Conservation (phyloP, 768 basidiomycete species). For the Phaffia australis region DNA sequence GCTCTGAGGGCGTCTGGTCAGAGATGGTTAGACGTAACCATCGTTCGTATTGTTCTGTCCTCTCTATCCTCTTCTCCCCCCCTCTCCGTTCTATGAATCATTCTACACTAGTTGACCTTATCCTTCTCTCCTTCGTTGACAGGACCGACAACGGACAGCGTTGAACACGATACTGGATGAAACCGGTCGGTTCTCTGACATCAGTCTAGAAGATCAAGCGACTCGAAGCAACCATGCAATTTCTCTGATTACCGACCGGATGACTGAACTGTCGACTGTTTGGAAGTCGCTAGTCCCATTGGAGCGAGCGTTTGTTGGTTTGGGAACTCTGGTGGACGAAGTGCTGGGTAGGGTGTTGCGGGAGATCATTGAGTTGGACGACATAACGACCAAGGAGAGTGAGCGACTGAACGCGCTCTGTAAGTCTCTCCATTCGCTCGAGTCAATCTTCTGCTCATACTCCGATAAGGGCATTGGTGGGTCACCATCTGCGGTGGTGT, state of each 20-base stretch:
- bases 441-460: conserved; percentile 36
- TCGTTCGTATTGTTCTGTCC: conserved; percentile 46
- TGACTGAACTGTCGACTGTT: conserved; percentile 42
- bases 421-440: conserved; percentile 62
- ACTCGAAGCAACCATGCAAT: conserved; percentile 56
- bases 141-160: conserved; percentile 47
- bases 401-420: conserved; percentile 72
- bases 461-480: conserved; percentile 31
- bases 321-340: conserved; percentile 61
- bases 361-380: conserved; percentile 63
- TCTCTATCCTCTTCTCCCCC: too few species aligned
- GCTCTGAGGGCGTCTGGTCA: conserved; percentile 51
- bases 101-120: not conserved
- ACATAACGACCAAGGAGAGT: conserved; percentile 82
- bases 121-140: conserved; percentile 9
- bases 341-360: conserved; percentile 56
- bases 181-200: conserved; percentile 58
- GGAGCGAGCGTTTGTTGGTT: conserved; percentile 57
- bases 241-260: conserved; percentile 45
- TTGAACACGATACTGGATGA: conserved; percentile 47
- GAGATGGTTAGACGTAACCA: conserved; percentile 58
- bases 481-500: conserved; percentile 61
- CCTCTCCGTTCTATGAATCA: not conserved
- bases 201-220: conserved; percentile 54
- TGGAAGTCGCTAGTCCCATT: conserved; percentile 66